A percentile compares a stretch with the other conserved stretches of the same genome.
These are phyloP conservation scores for Suillus discolor DNA, from an alignment of 768 basidiomycete species.

Conservation along the genomic window DNA sequence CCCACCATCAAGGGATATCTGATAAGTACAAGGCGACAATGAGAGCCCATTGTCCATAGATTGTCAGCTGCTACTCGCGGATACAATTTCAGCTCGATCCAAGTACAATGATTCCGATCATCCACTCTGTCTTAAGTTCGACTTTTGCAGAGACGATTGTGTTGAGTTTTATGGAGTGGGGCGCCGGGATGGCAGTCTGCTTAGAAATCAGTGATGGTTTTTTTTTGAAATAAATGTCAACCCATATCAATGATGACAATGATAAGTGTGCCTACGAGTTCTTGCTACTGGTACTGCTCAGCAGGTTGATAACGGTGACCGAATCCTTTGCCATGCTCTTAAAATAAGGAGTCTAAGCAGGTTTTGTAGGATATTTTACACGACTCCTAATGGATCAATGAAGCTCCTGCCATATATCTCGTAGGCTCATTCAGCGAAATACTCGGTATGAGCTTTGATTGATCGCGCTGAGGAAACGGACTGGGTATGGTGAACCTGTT, in stretches of 20 bases:
- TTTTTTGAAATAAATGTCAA: not conserved
- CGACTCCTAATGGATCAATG: not conserved
- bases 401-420: no score
- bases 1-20: conserved; percentile 22
- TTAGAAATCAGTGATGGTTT: conserved; percentile 6
- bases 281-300: no score
- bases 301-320: not conserved
- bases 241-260: not conserved
- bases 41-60: not conserved
- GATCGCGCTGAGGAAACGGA: no score
- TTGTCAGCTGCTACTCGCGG: not conserved
- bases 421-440: no score
- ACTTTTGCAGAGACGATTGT: no score
- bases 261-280: conserved; percentile 4
- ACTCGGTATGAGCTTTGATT: no score
- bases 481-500: not conserved
- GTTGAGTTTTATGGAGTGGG: no score
- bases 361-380: not conserved
- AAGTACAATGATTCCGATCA: no score
- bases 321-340: not conserved
- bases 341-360: not conserved
- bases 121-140: conserved; percentile 55
- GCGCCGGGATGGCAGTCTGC: not conserved
- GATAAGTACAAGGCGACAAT: not conserved
- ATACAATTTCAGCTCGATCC: no score